Percentiles rank a stretch among this genome's conserved stretches.
Evolutionary conservation across 257 asterid species (phyloP).

Genomic region (Galeopsis tetrahit): DNA sequence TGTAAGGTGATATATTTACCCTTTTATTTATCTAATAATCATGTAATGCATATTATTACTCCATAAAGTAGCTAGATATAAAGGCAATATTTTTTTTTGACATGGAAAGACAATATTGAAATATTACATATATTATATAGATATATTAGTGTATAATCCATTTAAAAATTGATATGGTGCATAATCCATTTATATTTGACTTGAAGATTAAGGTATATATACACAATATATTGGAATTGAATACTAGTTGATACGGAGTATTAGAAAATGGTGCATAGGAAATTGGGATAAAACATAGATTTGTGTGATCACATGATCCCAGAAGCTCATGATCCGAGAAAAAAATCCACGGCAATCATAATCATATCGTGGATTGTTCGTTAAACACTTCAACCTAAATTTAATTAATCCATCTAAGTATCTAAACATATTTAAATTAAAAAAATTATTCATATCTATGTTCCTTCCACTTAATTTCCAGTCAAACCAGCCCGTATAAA

Average conservation of each 20-base stretch:
- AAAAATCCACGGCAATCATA: constrained; percentile 34
- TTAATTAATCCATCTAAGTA: constrained; percentile 15
- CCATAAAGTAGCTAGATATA: no score
- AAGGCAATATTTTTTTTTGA: no score
- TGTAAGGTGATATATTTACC: no score
- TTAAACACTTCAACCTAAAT: constrained; percentile 10
- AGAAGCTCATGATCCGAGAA: constrained; percentile 49
- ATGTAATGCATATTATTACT: no score
- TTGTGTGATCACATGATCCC: constrained; percentile 46
- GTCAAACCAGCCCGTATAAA: constrained; percentile 10
- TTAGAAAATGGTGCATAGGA: constrained; percentile 25
- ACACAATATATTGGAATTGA: no score
- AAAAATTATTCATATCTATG: constrained; percentile 1
- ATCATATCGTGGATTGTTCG: constrained; percentile 23
- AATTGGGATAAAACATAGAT: constrained; percentile 34
- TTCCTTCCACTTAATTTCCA: neutral
- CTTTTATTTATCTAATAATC: no score
- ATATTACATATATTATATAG: no score
- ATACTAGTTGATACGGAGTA: neutral
- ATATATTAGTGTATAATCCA: no score
- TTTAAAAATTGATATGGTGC: no score
- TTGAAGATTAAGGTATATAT: no score
- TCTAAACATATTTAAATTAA: neutral
- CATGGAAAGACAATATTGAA: no score
- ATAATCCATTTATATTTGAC: no score